Base-by-base conservation (phyloP, 2,329 filamentous ascomycete genomes). In the Claviceps monticola region DNA sequence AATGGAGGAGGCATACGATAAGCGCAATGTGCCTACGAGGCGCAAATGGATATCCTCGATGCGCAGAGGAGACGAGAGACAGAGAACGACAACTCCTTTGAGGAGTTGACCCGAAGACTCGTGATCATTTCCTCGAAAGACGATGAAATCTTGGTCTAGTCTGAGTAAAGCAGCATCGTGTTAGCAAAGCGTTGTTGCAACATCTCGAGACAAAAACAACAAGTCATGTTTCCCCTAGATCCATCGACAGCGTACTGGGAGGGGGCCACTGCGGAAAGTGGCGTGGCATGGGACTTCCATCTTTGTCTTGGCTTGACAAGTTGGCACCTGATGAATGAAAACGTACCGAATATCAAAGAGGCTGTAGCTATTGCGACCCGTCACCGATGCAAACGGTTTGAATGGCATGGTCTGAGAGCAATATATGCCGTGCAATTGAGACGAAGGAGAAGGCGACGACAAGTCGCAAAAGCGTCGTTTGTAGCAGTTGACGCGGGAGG, bases 61-160 rank as follows among this genome's bases (percentile, higher is more conserved):
- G 53, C 79, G 82, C 53, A 90, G 68, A 0, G 82, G 72, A 42
- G 83, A 74, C 21, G 80, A 79, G 38, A 91, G 72, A 61, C 86
- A 90, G 38, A 91, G 72, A 38, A 90, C 83, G 36, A 91, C 69
- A 23, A 78, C 79, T 46, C 87, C 87, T 61, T 83, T 86, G 57
- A 93, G 69, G 51, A 86, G 68, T 60, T 88, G 85, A 55, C 84
- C 86, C 44, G 84, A 79, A 46, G 86, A 84, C 63, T 91, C 87
- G 63, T 85, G 75, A 52, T 87, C 82, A 58, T 71, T 76, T 54
- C 87, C 87, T 50, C 86, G 82, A 56, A 93, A 84, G 34, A 91
- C 82, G 54, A 91, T 79, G 53, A 90, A 86, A 60, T 88, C 83
- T 61, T 84, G 83, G 50, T 90, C 84, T 54, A 90, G 76, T 50